phyloP scores from a whole-genome alignment of 345 rosid genomes.

The Boechera stricta region DNA sequence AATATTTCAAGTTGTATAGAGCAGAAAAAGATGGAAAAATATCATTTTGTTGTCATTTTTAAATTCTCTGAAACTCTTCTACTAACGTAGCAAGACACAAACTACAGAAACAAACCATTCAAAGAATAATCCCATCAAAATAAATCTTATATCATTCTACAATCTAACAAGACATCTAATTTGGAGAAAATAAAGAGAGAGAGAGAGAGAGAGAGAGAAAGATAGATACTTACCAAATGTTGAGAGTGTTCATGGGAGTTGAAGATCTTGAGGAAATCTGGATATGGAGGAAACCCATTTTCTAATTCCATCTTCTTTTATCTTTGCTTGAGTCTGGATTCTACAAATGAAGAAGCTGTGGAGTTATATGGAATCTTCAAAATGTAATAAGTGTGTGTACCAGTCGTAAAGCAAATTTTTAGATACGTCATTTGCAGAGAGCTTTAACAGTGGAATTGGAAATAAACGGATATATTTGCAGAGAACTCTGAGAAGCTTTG shows the following conservation, averaged over 20 bases:
- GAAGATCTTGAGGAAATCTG: conserved; percentile 22
- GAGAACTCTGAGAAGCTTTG: background rate
- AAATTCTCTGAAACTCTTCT: background rate
- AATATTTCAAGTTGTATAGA: background rate
- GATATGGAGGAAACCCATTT: conserved; percentile 23
- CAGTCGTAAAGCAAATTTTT: background rate
- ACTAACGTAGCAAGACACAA: background rate
- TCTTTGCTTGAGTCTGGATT: background rate
- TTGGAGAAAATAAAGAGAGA: background rate
- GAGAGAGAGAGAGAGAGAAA: background rate
- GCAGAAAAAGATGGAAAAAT: background rate
- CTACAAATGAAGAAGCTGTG: background rate
- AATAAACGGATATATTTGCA: background rate
- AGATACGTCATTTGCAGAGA: background rate
- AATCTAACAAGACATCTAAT: background rate
- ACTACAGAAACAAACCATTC: background rate
- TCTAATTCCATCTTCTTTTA: conserved; percentile 13
- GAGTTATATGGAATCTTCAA: background rate
- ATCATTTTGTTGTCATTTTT: background rate
- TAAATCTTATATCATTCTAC: background rate
- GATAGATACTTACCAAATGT: conserved; percentile 14
- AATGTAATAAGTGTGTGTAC: background rate
- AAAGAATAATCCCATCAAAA: background rate
- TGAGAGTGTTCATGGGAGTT: conserved; percentile 21
- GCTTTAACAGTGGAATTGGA: too few species aligned